These are phyloP conservation scores for Sugiyamaella americana DNA, from an alignment of 805 yeast species.

Conservation along the genomic window DNA sequence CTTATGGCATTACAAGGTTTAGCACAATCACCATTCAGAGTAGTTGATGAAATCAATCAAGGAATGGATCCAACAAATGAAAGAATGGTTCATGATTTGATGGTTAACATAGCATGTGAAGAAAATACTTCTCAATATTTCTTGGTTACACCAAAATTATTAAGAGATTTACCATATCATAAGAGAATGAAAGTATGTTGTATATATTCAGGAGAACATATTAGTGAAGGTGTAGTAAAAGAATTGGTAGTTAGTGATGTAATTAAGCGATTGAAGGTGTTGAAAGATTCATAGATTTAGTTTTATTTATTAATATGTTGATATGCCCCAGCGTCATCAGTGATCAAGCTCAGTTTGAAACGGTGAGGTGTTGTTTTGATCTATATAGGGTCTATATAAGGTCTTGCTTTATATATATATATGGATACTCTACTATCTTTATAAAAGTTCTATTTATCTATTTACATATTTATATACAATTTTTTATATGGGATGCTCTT, in stretches of 20 bases:
- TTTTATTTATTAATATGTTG: too few relatives aligned
- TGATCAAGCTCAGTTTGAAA: too few relatives aligned
- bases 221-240: slow-evolving; percentile 2
- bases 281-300: not conserved
- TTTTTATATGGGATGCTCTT: not conserved
- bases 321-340: too few relatives aligned
- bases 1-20: slow-evolving; percentile 86
- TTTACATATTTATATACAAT: slow-evolving; percentile 9
- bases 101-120: slow-evolving; percentile 77
- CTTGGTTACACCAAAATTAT: slow-evolving; percentile 84
- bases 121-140: slow-evolving; percentile 72
- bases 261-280: not conserved
- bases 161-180: slow-evolving; percentile 72
- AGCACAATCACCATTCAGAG: slow-evolving; percentile 84
- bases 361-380: too few relatives aligned
- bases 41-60: slow-evolving; percentile 96
- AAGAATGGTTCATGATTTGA: slow-evolving; percentile 72
- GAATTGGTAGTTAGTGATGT: not conserved
- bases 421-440: not conserved
- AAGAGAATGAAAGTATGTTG: slow-evolving; percentile 79
- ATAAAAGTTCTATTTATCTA: not conserved
- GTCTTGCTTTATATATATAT: not conserved
- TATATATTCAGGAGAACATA: slow-evolving; percentile 51
- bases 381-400: not conserved
- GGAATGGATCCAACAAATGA: slow-evolving; percentile 98